These are phyloP conservation scores for Brettanomyces anomalus DNA, from an alignment of 805 yeast species.

Conservation along the genomic window DNA sequence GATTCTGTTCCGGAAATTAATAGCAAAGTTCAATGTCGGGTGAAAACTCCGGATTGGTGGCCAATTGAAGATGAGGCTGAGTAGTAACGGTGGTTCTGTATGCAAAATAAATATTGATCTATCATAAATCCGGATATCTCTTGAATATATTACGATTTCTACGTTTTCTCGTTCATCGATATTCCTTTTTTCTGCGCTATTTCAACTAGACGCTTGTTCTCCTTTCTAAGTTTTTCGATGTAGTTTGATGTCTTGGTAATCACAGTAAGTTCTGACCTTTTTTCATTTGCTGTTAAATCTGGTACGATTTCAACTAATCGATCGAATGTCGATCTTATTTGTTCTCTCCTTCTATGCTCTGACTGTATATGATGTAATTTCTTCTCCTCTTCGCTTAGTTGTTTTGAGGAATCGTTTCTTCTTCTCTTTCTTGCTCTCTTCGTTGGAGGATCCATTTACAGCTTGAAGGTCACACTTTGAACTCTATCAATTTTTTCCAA, in stretches of 20 bases:
- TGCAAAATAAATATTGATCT: slow-evolving; percentile 8
- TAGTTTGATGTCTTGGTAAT: slow-evolving; percentile 49
- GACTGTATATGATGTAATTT: slow-evolving; percentile 32
- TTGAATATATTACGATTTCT: slow-evolving; percentile 1
- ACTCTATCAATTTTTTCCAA: background rate
- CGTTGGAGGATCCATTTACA: background rate
- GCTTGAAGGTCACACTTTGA: background rate
- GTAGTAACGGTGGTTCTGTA: background rate
- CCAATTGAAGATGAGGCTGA: slow-evolving; percentile 31
- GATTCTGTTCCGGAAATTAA: slow-evolving; percentile 11
- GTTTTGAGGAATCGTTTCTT: slow-evolving; percentile 6
- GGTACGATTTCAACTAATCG: slow-evolving; percentile 71
- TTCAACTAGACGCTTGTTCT: slow-evolving; percentile 37
- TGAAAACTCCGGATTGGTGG: slow-evolving; percentile 70
- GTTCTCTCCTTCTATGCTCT: slow-evolving; percentile 80
- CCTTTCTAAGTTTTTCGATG: slow-evolving; percentile 39
- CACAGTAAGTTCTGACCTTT: slow-evolving; percentile 72
- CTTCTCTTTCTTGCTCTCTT: background rate
- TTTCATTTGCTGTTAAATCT: slow-evolving; percentile 54
- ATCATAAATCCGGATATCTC: slow-evolving; percentile 1
- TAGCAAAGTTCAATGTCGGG: slow-evolving; percentile 36
- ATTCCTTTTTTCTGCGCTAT: slow-evolving; percentile 30
- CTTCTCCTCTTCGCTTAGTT: slow-evolving; percentile 24
- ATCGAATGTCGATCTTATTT: slow-evolving; percentile 77
- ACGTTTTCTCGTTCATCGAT: slow-evolving; percentile 30